These are phyloP conservation scores for Phylloporus sp. DNA, from an alignment of 768 basidiomycete species.

Conservation along the genomic window DNA sequence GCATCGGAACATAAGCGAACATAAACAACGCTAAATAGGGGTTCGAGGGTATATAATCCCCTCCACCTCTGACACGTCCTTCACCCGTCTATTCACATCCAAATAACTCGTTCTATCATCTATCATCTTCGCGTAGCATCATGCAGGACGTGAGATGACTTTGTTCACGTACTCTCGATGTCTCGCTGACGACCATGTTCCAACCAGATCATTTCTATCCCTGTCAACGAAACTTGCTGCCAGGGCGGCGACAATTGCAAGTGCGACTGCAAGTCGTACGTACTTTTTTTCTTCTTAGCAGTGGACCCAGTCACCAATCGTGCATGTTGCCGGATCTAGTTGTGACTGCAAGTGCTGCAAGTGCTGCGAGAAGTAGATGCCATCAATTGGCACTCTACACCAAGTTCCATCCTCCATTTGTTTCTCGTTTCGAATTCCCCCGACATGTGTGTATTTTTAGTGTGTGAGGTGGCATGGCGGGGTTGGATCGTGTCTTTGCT, in stretches of 20 bases:
- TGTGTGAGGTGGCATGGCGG: background rate
- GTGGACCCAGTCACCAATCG: background rate
- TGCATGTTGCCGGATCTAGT: background rate
- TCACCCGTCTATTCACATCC: background rate
- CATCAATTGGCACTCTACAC: background rate
- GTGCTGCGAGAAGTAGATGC: background rate
- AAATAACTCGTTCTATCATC: background rate
- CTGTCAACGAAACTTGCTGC: conserved; percentile 6
- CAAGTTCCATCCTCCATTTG: background rate
- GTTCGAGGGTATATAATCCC: background rate
- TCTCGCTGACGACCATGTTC: background rate
- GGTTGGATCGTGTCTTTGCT: background rate
- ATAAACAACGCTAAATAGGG: background rate
- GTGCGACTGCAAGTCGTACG: background rate
- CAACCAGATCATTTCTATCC: conserved; percentile 2
- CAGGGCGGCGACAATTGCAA: background rate
- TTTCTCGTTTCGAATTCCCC: background rate
- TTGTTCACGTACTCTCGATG: background rate
- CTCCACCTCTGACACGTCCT: too few relatives aligned
- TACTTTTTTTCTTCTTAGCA: background rate
- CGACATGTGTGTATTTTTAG: background rate
- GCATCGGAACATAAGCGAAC: too few relatives aligned
- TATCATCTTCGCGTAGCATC: background rate
- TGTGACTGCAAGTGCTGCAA: background rate
- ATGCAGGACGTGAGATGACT: conserved; percentile 15